Conservation (phyloP, 306 rosid genomes). For the Lathyrus tuberosus region DNA sequence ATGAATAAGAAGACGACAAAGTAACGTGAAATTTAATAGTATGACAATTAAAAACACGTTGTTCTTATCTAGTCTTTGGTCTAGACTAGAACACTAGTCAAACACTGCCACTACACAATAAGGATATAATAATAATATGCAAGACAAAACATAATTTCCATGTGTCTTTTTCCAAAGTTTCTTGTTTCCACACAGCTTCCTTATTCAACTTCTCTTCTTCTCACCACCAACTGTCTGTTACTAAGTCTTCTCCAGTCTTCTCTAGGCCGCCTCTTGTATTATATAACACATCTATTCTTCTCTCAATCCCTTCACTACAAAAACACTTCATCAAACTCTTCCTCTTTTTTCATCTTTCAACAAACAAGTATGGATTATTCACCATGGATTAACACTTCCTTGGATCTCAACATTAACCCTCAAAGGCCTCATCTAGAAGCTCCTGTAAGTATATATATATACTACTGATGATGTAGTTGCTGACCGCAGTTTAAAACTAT, state of each 20-base stretch:
- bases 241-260: background rate
- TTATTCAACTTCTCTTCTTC: constrained; percentile 34
- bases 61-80: constrained; percentile 17
- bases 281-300: background rate
- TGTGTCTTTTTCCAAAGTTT: constrained; percentile 32
- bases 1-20: no score
- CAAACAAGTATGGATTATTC: constrained; percentile 55
- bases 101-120: constrained; percentile 13
- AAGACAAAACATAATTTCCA: background rate
- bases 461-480: no score
- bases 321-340: background rate
- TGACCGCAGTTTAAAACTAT: background rate
- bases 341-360: background rate
- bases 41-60: background rate
- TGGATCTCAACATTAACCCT: constrained; percentile 72
- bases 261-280: background rate
- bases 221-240: background rate
- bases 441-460: constrained; percentile 52
- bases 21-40: no score
- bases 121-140: background rate
- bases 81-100: background rate
- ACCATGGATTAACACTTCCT: constrained; percentile 61
- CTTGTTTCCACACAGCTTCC: constrained; percentile 62
- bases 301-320: constrained; percentile 10
- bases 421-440: constrained; percentile 49